Percentiles rank a stretch among this genome's conserved stretches.
Conservation (phyloP, 2,329 filamentous ascomycete genomes). For the Fusarium annulatum region DNA sequence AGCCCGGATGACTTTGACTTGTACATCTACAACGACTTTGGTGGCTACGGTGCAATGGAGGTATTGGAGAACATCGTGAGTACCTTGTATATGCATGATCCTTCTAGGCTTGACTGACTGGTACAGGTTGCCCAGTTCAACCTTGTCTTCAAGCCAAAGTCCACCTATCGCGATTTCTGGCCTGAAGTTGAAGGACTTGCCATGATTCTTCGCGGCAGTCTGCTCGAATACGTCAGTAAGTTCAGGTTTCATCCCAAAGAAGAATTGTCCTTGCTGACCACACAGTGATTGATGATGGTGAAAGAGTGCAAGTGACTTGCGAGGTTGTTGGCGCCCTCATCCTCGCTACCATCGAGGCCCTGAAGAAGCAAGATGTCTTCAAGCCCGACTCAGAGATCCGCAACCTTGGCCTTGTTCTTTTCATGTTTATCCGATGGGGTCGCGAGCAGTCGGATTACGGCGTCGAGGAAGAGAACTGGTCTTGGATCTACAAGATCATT, state of each 20-base stretch:
- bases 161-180: constrained; percentile 36
- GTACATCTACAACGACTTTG: constrained; percentile 57
- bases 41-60: constrained; percentile 54
- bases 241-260: rapidly evolving
- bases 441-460: neutral
- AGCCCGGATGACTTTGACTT: constrained; percentile 55
- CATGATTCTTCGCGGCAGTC: constrained; percentile 7
- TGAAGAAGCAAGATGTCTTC: constrained; percentile 27
- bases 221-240: constrained; percentile 21
- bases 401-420: constrained; percentile 29
- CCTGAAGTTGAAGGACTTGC: constrained; percentile 39
- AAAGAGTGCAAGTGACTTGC: neutral
- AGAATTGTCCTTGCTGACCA: neutral
- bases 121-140: constrained; percentile 51
- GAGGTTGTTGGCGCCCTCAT: constrained; percentile 30
- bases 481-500: neutral
- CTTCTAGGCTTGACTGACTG: neutral
- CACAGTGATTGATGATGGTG: constrained; percentile 17
- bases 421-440: constrained; percentile 19
- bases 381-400: constrained; percentile 26
- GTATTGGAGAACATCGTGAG: constrained; percentile 53
- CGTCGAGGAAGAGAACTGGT: neutral
- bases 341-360: constrained; percentile 17
- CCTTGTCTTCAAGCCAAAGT: constrained; percentile 10
- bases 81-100: neutral